These are phyloP conservation scores for Ogataea pini DNA, from an alignment of 805 yeast species.

Conservation along the genomic window DNA sequence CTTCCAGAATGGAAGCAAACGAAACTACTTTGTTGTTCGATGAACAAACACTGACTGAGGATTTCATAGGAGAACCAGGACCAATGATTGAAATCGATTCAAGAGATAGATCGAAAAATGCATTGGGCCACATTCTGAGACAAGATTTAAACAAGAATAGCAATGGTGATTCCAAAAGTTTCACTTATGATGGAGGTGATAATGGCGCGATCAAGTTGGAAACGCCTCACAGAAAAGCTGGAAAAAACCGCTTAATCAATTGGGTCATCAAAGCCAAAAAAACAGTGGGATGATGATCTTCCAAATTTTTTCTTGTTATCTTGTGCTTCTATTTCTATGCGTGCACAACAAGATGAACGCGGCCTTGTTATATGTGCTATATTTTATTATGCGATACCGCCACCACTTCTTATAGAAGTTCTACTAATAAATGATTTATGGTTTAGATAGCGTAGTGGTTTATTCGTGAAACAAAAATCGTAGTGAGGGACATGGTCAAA, in stretches of 20 bases:
- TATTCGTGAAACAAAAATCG: too few species aligned
- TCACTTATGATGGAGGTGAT: slow-evolving; percentile 12
- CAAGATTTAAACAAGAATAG: neutral
- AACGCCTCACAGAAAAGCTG: slow-evolving; percentile 1
- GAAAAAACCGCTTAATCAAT: slow-evolving; percentile 10
- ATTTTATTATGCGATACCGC: too few species aligned
- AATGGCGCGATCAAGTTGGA: neutral
- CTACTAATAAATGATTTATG: slow-evolving; percentile 1
- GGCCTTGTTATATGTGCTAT: neutral
- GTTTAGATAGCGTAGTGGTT: neutral
- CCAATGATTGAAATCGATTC: slow-evolving; percentile 31
- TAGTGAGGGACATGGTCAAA: too few species aligned
- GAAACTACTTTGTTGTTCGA: slow-evolving; percentile 29
- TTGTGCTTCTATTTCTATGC: neutral
- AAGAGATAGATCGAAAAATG: slow-evolving; percentile 5
- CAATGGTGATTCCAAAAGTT: slow-evolving; percentile 17
- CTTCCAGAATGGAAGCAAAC: slow-evolving; percentile 12
- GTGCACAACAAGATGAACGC: neutral
- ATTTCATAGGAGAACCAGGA: slow-evolving; percentile 36
- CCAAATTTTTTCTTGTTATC: neutral
- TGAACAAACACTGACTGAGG: slow-evolving; percentile 31
- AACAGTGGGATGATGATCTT: slow-evolving; percentile 8
- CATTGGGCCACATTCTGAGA: slow-evolving; percentile 7
- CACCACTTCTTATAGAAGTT: too few species aligned
- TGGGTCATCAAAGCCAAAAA: slow-evolving; percentile 23